These are phyloP conservation scores for Entomortierella parvispora DNA, from an alignment of 192 early-diverging fungal genomes.

Conservation along the genomic window DNA sequence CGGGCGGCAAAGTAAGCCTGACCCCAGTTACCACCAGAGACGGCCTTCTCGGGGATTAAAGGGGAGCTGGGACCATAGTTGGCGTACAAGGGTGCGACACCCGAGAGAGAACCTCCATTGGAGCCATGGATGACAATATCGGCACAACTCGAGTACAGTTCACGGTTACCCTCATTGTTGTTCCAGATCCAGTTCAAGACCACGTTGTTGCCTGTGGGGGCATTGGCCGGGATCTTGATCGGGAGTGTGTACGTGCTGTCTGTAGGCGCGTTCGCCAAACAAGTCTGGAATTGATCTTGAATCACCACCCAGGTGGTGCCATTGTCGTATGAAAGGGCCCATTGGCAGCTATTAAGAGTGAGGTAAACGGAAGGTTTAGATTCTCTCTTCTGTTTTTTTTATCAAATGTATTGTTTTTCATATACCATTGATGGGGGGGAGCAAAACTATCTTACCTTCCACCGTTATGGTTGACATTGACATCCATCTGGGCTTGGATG, in stretches of 20 bases:
- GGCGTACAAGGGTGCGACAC: constrained; percentile 58
- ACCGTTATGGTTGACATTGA: constrained; percentile 45
- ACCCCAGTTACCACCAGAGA: constrained; percentile 55
- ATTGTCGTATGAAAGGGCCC: constrained; percentile 49
- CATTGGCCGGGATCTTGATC: constrained; percentile 61
- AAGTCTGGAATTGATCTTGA: constrained; percentile 64
- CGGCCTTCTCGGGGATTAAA: constrained; percentile 60
- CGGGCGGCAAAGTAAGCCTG: constrained; percentile 55
- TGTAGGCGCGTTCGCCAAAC: constrained; percentile 57
- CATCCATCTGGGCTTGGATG: constrained; percentile 38
- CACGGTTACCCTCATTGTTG: constrained; percentile 75
- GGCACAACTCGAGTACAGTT: constrained; percentile 74
- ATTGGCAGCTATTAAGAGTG: constrained; percentile 32
- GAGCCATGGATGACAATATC: constrained; percentile 63
- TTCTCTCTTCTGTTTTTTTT: no score
- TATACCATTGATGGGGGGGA: background rate
- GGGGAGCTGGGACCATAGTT: constrained; percentile 63
- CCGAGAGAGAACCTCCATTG: constrained; percentile 52
- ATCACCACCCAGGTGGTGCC: constrained; percentile 56
- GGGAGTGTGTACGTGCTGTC: constrained; percentile 54
- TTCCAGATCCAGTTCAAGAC: constrained; percentile 75
- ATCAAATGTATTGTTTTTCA: no score
- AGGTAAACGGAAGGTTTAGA: background rate
- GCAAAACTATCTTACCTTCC: constrained; percentile 20
- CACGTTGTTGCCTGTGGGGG: constrained; percentile 59